phyloP scores from a whole-genome alignment of 2,329 filamentous ascomycete genomes.

The Sphaerulina populicola region DNA sequence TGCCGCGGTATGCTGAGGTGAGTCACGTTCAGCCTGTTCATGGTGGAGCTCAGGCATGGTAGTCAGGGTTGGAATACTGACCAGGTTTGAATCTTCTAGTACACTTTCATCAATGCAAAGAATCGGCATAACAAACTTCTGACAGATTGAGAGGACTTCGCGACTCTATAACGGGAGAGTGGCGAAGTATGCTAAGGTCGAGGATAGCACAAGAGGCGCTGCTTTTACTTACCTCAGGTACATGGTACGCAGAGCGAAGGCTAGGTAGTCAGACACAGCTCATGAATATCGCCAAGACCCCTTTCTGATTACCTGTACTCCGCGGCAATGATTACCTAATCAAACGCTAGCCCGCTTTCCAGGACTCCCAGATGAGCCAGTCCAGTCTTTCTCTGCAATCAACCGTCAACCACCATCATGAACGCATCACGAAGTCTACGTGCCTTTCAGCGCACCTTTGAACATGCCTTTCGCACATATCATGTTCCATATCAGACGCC shows the following conservation, averaged over 20 bases:
- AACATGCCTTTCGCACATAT: constrained; percentile 32
- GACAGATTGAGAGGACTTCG: background rate
- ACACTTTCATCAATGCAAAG: background rate
- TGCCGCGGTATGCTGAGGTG: constrained; percentile 2
- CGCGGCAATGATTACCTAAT: background rate
- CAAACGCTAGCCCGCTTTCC: constrained; percentile 3
- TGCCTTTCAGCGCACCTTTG: constrained; percentile 25
- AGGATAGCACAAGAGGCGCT: too few relatives aligned
- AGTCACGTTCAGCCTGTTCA: background rate
- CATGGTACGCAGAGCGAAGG: too few relatives aligned
- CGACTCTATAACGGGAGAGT: too few relatives aligned
- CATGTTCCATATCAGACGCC: constrained; percentile 13
- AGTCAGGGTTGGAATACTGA: background rate
- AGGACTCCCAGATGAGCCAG: background rate
- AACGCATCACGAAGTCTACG: constrained; percentile 28
- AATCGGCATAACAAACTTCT: background rate
- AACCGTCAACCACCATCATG: constrained; percentile 5
- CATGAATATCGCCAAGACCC: too few relatives aligned
- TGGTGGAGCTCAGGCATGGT: background rate
- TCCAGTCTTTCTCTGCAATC: background rate
- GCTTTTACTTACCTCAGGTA: too few relatives aligned
- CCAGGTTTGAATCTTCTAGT: background rate
- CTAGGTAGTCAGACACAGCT: too few relatives aligned
- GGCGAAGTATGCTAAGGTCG: too few relatives aligned
- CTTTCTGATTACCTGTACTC: too few relatives aligned